These are phyloP conservation scores for Fusarium albosuccineum DNA, from an alignment of 2,329 filamentous ascomycete genomes.

Conservation along the genomic window DNA sequence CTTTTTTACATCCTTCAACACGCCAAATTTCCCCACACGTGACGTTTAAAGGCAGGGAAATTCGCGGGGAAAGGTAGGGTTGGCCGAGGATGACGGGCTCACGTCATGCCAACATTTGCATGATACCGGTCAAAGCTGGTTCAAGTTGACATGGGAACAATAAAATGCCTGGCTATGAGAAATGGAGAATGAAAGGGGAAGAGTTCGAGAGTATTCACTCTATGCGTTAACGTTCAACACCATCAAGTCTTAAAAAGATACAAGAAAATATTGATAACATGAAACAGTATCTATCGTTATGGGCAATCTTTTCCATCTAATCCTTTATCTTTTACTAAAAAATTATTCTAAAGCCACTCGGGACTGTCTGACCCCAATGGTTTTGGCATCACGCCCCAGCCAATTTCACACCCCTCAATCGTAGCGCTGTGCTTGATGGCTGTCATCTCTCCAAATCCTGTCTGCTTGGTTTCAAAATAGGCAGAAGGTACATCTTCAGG, in stretches of 20 bases:
- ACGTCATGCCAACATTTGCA: too few species aligned
- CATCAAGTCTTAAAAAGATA: too few species aligned
- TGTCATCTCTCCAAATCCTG: constrained; percentile 60
- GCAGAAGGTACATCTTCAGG: constrained; percentile 47
- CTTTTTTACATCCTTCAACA: neutral
- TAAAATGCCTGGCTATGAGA: too few species aligned
- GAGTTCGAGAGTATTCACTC: too few species aligned
- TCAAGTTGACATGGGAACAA: too few species aligned
- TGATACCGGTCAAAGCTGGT: too few species aligned
- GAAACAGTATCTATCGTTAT: too few species aligned
- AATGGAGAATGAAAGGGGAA: too few species aligned
- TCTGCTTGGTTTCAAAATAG: constrained; percentile 59
- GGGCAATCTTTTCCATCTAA: too few species aligned
- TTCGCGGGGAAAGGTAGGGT: neutral
- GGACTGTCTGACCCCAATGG: constrained; percentile 61
- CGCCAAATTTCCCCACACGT: neutral
- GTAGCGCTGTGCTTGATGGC: constrained; percentile 62
- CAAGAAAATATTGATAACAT: too few species aligned
- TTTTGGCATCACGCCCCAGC: constrained; percentile 66
- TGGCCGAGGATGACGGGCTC: too few species aligned
- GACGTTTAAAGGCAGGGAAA: neutral
- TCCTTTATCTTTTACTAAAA: neutral
- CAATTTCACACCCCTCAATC: constrained; percentile 59
- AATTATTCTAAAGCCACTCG: constrained; percentile 49
- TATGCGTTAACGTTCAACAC: too few species aligned